Conservation (phyloP, 768 basidiomycete genomes). For the Boletus patriciae region DNA sequence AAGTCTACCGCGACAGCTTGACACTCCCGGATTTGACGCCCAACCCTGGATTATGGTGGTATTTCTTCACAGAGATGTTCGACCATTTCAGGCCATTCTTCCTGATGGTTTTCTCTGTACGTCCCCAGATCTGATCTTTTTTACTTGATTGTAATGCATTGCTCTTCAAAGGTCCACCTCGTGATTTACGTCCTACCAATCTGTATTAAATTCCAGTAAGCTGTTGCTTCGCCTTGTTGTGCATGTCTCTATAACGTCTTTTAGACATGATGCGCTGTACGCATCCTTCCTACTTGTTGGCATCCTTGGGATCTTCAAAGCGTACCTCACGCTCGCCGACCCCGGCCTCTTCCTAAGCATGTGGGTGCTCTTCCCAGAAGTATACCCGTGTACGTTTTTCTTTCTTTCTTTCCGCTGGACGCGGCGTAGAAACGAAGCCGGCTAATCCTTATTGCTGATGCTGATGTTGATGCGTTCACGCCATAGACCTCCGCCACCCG, state of each 20-base stretch:
- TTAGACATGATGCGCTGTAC: slow-evolving; percentile 81
- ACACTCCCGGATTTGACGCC: slow-evolving; percentile 88
- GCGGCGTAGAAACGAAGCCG: not conserved
- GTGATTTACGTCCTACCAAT: slow-evolving; percentile 80
- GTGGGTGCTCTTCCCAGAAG: slow-evolving; percentile 80
- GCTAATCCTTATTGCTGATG: not conserved
- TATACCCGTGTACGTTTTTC: slow-evolving; percentile 65
- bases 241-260: not conserved
- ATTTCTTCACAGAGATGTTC: slow-evolving; percentile 99
- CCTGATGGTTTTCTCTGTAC: slow-evolving; percentile 87
- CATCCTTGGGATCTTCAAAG: slow-evolving; percentile 80
- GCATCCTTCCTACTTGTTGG: slow-evolving; percentile 76
- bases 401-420: not conserved
- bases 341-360: slow-evolving; percentile 83
- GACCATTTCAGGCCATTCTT: slow-evolving; percentile 97
- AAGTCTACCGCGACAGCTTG: slow-evolving; percentile 46
- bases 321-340: slow-evolving; percentile 90
- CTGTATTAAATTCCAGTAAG: slow-evolving; percentile 85
- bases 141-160: not conserved
- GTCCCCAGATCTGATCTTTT: slow-evolving; percentile 23
- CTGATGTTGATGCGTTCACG: not conserved
- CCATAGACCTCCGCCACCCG: slow-evolving; percentile 77
- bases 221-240: not conserved
- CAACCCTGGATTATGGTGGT: slow-evolving; percentile 96
- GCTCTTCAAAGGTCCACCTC: slow-evolving; percentile 64